phyloP scores from a whole-genome alignment of 2,329 filamentous ascomycete species.

The Lecanicillium sp. region DNA sequence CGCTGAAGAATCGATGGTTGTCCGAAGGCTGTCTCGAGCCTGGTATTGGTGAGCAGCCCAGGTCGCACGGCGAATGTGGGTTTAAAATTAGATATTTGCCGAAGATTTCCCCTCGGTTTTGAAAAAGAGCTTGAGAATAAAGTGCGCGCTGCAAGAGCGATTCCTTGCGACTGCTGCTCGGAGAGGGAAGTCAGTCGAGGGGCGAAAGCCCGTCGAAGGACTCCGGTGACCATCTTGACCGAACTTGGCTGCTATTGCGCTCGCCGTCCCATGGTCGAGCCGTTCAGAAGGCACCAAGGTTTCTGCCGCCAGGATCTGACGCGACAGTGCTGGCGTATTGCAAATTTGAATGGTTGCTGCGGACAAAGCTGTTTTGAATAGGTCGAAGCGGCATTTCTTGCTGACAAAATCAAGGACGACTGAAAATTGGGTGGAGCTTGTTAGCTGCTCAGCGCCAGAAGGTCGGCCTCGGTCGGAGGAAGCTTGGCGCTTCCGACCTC shows the following conservation, averaged over 20 bases:
- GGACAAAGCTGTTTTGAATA: background rate
- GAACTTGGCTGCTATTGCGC: slow-evolving; percentile 17
- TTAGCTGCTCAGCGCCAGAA: background rate
- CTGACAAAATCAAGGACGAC: slow-evolving; percentile 9
- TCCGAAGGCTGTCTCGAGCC: background rate
- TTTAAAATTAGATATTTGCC: no score
- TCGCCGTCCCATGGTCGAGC: slow-evolving; percentile 7
- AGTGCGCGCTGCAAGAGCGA: slow-evolving; percentile 17
- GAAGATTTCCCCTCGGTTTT: no score
- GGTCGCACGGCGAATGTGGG: no score
- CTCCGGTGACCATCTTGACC: slow-evolving; percentile 43
- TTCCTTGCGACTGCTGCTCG: slow-evolving; percentile 22
- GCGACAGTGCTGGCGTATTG: background rate
- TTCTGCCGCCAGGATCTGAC: background rate
- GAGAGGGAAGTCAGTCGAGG: slow-evolving; percentile 35
- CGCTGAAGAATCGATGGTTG: background rate
- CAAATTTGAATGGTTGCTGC: background rate
- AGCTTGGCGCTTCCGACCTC: slow-evolving; percentile 1
- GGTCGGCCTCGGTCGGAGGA: slow-evolving; percentile 13
- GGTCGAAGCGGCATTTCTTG: slow-evolving; percentile 11
- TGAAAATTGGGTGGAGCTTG: slow-evolving; percentile 12
- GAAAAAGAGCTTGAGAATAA: background rate
- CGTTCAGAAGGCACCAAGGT: background rate
- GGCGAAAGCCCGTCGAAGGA: slow-evolving; percentile 44
- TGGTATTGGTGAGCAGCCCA: background rate